Conservation (phyloP, 1,284 basidiomycete species). For the Rhodotorula sp. region DNA sequence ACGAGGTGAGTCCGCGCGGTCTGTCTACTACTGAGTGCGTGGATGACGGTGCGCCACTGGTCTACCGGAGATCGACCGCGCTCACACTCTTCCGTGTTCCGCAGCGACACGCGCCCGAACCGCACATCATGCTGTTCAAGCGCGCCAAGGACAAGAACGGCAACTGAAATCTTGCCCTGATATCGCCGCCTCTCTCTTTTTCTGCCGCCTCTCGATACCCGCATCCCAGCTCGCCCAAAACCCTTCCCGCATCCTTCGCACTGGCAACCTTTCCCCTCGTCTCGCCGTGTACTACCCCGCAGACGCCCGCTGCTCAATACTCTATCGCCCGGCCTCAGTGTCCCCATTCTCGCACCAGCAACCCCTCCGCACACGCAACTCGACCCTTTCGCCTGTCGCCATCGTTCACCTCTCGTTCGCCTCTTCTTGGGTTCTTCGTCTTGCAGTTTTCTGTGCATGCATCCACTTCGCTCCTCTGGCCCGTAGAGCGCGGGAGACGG, state of each 20-base stretch:
- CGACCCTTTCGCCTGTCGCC: no score
- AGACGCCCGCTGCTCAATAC: neutral
- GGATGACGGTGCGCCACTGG: no score
- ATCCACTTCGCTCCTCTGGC: no score
- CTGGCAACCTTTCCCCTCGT: neutral
- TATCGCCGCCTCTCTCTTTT: no score
- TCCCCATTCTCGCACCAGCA: no score
- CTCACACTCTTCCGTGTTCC: neutral
- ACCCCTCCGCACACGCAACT: no score
- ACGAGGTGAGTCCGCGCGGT: constrained; percentile 18
- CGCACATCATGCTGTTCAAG: constrained; percentile 43
- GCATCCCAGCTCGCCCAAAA: neutral
- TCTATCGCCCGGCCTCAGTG: no score
- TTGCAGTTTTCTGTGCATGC: no score
- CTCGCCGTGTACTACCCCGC: neutral
- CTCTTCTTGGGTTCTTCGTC: no score
- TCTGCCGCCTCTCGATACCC: neutral
- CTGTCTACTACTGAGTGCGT: neutral
- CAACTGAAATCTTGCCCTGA: neutral
- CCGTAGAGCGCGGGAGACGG: no score
- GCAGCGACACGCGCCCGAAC: constrained; percentile 35
- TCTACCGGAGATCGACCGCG: no score
- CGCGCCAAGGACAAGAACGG: constrained; percentile 37
- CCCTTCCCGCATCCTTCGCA: neutral
- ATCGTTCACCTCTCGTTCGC: neutral